Base-by-base conservation (phyloP, 2,329 filamentous ascomycete genomes). In the Gnomoniopsis smithogilvyi region DNA sequence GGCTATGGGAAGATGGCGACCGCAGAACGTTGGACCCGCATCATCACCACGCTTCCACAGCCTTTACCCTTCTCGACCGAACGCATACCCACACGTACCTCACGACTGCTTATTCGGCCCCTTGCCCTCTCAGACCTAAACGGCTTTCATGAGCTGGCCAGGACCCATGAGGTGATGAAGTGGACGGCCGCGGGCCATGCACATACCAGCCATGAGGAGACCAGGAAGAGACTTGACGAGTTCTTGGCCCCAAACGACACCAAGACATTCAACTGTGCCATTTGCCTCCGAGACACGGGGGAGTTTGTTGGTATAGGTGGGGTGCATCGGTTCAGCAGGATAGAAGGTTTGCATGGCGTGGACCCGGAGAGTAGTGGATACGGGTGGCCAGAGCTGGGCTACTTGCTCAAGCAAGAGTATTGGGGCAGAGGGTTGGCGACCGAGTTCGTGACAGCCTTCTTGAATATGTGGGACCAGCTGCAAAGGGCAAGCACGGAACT, bases 81-180 rank as follows among this genome's bases (percentile, higher is more conserved):
- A 14, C 53, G 56, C 43, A 19, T n/a, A 6, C 34, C 38, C 2
- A 7, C 51, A 21, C 49, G 49, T 34, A 59, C 59, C 6, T 22
- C 48, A 8, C 56, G 56, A 14, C 59, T 63, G 17, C 33, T 61
- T 17, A 38, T 60, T 4, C 56, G 56, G 3, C 48, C 51, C 4
- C 47, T 59, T 21, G 14, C 12, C 2, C 22, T 22, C 7, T 53
- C 56, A 2, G 85, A 90, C 68, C 72, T 82, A 2, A 70, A 73
- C 1, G 78, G 73, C 7, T 61, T 86, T 17, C 73, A 83, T 62
- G 70, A 71, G 22, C 73, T 90, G 55, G 82, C 86, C 24, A 75
- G 74, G 15, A 76, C 86, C 67, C 77, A 79, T 4, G 83, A 86
- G 64, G 82, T 87, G 50, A 90, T 90, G 87, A 69, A 70, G 56